Conservation (phyloP, 768 basidiomycete genomes). For the Coprinellus micaceus region DNA sequence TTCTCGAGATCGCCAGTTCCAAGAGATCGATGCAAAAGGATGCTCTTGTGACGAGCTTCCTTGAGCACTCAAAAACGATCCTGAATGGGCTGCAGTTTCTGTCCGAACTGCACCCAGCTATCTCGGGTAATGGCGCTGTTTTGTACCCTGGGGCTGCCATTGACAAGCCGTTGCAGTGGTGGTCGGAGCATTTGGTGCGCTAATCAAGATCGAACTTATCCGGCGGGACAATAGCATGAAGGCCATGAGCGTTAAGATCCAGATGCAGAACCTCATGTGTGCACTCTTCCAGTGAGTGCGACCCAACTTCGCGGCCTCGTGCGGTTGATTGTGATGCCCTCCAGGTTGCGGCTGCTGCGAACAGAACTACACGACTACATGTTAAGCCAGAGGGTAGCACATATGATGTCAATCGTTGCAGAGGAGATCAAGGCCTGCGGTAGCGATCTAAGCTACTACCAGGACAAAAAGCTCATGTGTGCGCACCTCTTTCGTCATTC, state of each 20-base stretch:
- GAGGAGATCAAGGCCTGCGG: constrained; percentile 40
- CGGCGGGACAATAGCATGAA: constrained; percentile 50
- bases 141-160: too few relatives aligned
- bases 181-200: constrained; percentile 46
- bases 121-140: neutral
- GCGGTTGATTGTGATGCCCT: neutral
- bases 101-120: neutral
- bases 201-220: constrained; percentile 45
- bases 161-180: constrained; percentile 27
- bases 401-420: constrained; percentile 25
- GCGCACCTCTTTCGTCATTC: constrained; percentile 6
- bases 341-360: constrained; percentile 29
- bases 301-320: neutral
- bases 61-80: neutral
- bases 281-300: constrained; percentile 40
- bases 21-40: neutral
- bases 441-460: constrained; percentile 41
- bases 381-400: constrained; percentile 25
- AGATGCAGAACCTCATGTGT: constrained; percentile 49
- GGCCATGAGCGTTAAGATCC: constrained; percentile 39
- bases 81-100: neutral
- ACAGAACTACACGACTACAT: constrained; percentile 27
- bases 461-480: constrained; percentile 40
- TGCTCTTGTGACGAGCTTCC: neutral
- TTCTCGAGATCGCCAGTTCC: neutral